These are phyloP conservation scores for Musa beccarii DNA, from an alignment of 176 grass and related monocot genomes.

Conservation along the genomic window DNA sequence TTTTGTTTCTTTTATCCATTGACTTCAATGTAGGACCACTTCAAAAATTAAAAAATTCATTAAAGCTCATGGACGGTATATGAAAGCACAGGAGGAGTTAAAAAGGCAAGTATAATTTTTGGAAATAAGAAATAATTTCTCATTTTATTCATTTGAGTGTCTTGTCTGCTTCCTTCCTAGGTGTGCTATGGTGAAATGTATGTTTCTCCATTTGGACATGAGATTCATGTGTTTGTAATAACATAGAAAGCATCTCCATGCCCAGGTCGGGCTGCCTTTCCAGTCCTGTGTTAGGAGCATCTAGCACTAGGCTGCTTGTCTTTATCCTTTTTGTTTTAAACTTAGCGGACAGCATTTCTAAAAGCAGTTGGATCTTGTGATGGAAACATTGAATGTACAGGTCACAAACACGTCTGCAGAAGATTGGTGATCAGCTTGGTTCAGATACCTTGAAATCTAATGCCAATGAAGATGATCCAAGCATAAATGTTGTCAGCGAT, in stretches of 20 bases:
- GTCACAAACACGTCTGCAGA: constrained; percentile 65
- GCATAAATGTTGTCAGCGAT: constrained; percentile 37
- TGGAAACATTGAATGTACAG: constrained; percentile 13
- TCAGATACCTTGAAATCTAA: constrained; percentile 41
- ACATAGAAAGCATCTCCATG: too few species aligned
- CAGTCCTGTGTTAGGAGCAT: not conserved
- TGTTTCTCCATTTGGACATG: too few species aligned
- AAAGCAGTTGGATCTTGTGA: too few species aligned
- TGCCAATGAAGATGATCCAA: constrained; percentile 51
- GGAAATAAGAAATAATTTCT: not conserved
- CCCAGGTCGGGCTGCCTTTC: too few species aligned
- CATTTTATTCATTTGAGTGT: not conserved
- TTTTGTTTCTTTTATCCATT: not conserved
- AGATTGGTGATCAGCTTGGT: constrained; percentile 50
- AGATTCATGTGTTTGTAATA: too few species aligned
- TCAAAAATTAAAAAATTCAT: constrained; percentile 66
- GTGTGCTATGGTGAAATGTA: too few species aligned
- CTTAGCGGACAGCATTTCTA: not conserved
- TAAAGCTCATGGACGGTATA: constrained; percentile 57
- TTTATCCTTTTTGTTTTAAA: not conserved
- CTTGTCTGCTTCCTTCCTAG: too few species aligned
- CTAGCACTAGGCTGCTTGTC: not conserved
- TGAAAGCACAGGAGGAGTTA: constrained; percentile 65
- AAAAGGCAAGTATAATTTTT: constrained; percentile 46
- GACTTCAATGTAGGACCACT: constrained; percentile 40